Evolutionary conservation across 768 basidiomycete genomes (phyloP), one percentile per base, ranked within the genome.

Genomic region (Hericium alpestre): DNA sequence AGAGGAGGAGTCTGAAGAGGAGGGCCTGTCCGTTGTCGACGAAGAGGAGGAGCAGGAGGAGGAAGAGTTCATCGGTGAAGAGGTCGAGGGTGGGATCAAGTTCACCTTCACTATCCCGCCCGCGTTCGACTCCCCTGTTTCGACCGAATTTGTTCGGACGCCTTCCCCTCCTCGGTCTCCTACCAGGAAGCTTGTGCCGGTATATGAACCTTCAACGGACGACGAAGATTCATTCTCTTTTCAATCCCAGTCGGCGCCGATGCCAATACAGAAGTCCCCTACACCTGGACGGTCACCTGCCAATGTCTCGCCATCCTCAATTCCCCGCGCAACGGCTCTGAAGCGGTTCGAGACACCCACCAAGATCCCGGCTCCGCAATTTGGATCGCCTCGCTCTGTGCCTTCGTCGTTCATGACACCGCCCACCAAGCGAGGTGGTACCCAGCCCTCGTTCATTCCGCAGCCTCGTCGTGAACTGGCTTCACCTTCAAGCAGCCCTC

Each of bases 101-200:
- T 88, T 90, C 62, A 85, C 77, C 3, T 88, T 90, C 59, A 81
- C 79, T 3, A 79, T 83, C 18, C 83, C 87, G n/a, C 65, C 72
- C 3, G 49, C 48, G 15, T 65, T 59, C 58, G 65, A 65, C n/a
- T 59, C 61, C 58, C 37, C 62, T 32, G 56, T 58, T 46, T 52
- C 70, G 67, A 43, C 59, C 12, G 58, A 56, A 56, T 58, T 54
- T 40, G 56, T 60, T 51, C 60, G 52, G 56, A 53, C 54, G 4
- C 58, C 60, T n/a, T 58, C 60, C 11, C 53, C 50, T 10, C 11
- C 38, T 23, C 55, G 49, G 38, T 59, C 64, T 15, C 51, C 60
- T 13, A 56, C 59, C 27, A 58, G 18, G 48, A 55, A 58, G 41
- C 23, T 37, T 6, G 37, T 61, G 12, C 60, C 49, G 10, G 61